These are phyloP conservation scores for Phytopythium helicoides DNA, from an alignment of 352 stramenopile species.

Conservation along the genomic window DNA sequence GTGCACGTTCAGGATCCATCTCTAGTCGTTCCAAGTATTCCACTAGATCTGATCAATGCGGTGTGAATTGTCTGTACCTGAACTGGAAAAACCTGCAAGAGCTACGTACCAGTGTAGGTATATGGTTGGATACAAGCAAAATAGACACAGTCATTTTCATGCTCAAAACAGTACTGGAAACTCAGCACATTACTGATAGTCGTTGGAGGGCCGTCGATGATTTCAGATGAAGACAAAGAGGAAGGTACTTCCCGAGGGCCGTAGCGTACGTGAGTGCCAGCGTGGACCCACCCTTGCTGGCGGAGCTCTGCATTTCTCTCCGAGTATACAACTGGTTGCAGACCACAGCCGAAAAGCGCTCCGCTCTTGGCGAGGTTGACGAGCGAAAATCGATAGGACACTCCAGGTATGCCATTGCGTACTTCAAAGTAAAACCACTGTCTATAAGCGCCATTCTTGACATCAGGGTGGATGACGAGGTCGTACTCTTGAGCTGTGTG, in stretches of 20 bases:
- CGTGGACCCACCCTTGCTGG: slow-evolving; percentile 58
- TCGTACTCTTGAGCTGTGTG: slow-evolving; percentile 70
- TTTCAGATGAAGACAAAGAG: neutral
- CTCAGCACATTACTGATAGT: slow-evolving; percentile 39
- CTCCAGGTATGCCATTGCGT: slow-evolving; percentile 44
- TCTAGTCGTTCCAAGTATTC: slow-evolving; percentile 69
- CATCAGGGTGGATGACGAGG: slow-evolving; percentile 65
- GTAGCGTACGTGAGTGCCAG: slow-evolving; percentile 62
- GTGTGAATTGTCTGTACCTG: neutral
- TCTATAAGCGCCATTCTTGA: slow-evolving; percentile 80
- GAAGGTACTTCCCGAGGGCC: slow-evolving; percentile 10
- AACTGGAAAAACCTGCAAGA: neutral
- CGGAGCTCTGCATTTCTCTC: slow-evolving; percentile 38
- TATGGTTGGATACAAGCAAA: slow-evolving; percentile 87
- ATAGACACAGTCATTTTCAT: slow-evolving; percentile 70
- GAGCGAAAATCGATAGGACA: slow-evolving; percentile 68
- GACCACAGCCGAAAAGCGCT: slow-evolving; percentile 74
- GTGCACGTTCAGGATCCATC: slow-evolving; percentile 35
- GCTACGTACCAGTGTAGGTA: slow-evolving; percentile 70
- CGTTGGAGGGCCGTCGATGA: neutral
- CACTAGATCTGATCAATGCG: slow-evolving; percentile 44
- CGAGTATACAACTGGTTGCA: slow-evolving; percentile 83
- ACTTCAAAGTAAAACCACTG: slow-evolving; percentile 93
- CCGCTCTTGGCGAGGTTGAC: slow-evolving; percentile 82
- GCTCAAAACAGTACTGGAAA: slow-evolving; percentile 73